Evolutionary conservation across 2,329 filamentous ascomycete genomes (phyloP).

Genomic region (Sporothrix brunneoviolacea): DNA sequence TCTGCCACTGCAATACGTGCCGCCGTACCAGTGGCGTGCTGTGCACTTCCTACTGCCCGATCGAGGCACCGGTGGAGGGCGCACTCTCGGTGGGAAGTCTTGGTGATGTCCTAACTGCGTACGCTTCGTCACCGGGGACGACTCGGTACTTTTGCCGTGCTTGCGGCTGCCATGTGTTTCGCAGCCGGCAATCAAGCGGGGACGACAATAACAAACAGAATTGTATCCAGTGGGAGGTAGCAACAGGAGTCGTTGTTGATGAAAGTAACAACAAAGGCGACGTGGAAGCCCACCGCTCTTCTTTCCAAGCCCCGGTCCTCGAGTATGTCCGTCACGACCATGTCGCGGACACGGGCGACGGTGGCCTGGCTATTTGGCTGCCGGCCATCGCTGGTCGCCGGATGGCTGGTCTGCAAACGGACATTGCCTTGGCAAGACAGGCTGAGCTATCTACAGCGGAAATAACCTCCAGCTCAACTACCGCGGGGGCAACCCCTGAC

Average conservation of each 20-base stretch:
- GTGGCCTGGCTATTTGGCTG: conserved; percentile 31
- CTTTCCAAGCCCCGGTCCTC: too few species aligned
- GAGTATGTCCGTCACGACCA: conserved; percentile 20
- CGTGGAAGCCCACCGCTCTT: neutral
- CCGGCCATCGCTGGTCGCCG: conserved; percentile 4
- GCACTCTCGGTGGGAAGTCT: too few species aligned
- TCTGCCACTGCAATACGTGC: conserved; percentile 25
- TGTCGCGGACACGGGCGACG: conserved; percentile 29
- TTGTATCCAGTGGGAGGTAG: conserved; percentile 29
- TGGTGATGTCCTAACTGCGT: conserved; percentile 15
- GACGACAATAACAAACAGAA: too few species aligned
- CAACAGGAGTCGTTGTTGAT: conserved; percentile 30
- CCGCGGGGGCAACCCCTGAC: too few species aligned
- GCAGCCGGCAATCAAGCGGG: conserved; percentile 9
- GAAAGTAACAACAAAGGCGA: neutral
- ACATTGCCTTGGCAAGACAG: too few species aligned
- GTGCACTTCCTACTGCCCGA: conserved; percentile 31
- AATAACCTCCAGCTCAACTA: too few species aligned
- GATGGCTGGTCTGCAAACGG: too few species aligned
- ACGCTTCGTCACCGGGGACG: conserved; percentile 11
- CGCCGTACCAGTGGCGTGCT: conserved; percentile 29
- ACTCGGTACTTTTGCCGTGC: conserved; percentile 32
- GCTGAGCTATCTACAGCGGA: too few species aligned
- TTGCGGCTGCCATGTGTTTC: conserved; percentile 38
- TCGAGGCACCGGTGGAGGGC: conserved; percentile 18